Percentiles rank a stretch among this genome's conserved stretches.
Evolutionary conservation across 179 eudicot species (phyloP).

Genomic region (Silene coronaria): DNA sequence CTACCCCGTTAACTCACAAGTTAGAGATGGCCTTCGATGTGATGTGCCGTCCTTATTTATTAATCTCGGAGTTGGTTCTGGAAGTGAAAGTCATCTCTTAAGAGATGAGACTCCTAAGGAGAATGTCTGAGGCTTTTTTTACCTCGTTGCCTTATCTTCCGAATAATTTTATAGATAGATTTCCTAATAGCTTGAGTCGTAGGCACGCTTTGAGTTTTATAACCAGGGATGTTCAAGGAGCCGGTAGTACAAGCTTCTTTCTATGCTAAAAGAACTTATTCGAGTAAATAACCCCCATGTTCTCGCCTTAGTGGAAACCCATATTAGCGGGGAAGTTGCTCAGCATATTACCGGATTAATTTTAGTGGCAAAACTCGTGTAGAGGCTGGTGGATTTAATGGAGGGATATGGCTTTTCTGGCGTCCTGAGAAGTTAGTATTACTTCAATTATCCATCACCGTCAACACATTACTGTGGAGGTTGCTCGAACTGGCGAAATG

Average conservation of each 20-base stretch:
- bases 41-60: too few relatives aligned
- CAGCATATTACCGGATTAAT: background rate
- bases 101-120: background rate
- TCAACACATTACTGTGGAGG: background rate
- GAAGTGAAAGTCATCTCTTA: too few relatives aligned
- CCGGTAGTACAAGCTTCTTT: background rate
- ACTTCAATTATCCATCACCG: accelerated
- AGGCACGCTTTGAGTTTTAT: background rate
- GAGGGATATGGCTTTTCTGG: background rate
- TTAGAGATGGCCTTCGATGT: too few relatives aligned
- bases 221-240: background rate
- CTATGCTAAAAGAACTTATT: background rate
- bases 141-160: too few relatives aligned
- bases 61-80: too few relatives aligned
- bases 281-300: background rate
- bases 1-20: too few relatives aligned
- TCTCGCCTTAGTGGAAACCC: background rate
- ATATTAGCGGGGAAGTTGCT: background rate
- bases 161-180: too few relatives aligned
- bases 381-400: background rate
- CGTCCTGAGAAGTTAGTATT: background rate
- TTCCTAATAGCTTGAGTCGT: too few relatives aligned
- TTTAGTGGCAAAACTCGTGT: background rate
- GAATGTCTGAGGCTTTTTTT: too few relatives aligned
- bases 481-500: background rate